Evolutionary conservation across 441 rosid genomes (phyloP).

Genomic region (Metrosideros polymorpha): DNA sequence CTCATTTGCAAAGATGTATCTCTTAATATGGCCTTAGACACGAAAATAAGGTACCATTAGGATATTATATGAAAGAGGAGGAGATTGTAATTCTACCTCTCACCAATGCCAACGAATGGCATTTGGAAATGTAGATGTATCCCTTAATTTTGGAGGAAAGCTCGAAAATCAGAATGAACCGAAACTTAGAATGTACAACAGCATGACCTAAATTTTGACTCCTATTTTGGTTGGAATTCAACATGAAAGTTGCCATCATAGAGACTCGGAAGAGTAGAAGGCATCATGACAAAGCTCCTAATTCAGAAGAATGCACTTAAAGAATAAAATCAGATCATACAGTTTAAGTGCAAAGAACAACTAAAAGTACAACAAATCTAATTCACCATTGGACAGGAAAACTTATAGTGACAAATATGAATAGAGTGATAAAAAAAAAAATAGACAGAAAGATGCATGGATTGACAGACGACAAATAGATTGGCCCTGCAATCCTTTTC

Average conservation of each 20-base stretch:
- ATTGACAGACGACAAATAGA: not conserved
- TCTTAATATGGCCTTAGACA: not conserved
- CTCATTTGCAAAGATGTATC: not conserved
- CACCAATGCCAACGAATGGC: not conserved
- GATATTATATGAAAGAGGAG: not conserved
- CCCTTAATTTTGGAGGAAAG: not conserved
- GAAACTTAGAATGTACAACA: not conserved
- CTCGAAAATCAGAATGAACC: not conserved
- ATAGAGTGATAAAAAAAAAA: not conserved
- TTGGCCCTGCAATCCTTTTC: not conserved
- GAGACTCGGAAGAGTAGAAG: not conserved
- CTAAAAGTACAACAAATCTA: not conserved
- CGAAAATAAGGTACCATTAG: not conserved
- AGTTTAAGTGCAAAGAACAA: not conserved
- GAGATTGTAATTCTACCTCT: not conserved
- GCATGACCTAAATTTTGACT: not conserved
- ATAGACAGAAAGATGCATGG: not conserved
- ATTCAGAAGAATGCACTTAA: not conserved
- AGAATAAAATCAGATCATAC: not conserved
- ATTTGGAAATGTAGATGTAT: not conserved
- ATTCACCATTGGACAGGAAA: not conserved
- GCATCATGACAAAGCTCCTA: not conserved
- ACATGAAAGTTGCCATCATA: not conserved
- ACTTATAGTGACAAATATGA: not conserved
- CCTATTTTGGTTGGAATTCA: not conserved